Evolutionary conservation across 169 alveolate species (phyloP), one percentile per base, ranked within the genome.

Genomic region (Perkinsus chesapeaki): DNA sequence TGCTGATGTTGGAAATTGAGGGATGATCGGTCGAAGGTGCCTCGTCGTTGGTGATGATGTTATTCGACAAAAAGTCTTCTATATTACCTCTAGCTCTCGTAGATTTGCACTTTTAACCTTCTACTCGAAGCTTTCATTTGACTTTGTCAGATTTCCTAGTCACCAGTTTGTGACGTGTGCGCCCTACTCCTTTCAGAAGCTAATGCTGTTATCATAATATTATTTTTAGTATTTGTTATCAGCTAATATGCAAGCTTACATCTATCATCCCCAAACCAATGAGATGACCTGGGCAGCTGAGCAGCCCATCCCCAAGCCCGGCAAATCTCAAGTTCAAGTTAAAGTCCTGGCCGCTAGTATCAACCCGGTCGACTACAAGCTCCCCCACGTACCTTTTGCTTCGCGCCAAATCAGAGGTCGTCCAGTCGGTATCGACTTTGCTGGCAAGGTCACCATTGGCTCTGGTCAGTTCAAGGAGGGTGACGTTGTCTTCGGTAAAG

Each of bases 321-420:
- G 60, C 60, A 43, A 43, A 16, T 43, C 60, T 16, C 60, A 43
- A 16, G 60, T 43, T 43, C 60, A 43, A 43, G 92, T 90, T 31
- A 36, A 38, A 5, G 92, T 90, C 34, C n/a, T 16, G 23, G 92
- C 92, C 39, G 34, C 39, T 16, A 39, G 48, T 12, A 36, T 90
- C 47, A 90, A 90, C 19, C 92, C 92, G 7, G 92, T 90, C 34
- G 92, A 90, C 43, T 90, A 90, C 92, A 90, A 90, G 92, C n/a
- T 90, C 48, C 39, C 60, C 60, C 60, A 43, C 60, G 60, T 43
- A 5, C 60, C 60, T 9, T 43, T 43, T 16, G 16, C 16, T 5
- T 43, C 60, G 23, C 60, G 60, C 60, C 60, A 43, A 16, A 43
- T 43, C 60, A 43, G 16, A 43, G 60, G 60, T 43, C 60, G 60